Evolutionary conservation across 768 basidiomycete species (phyloP), one percentile per base, ranked within the genome.

Genomic region (Pholiota molesta): DNA sequence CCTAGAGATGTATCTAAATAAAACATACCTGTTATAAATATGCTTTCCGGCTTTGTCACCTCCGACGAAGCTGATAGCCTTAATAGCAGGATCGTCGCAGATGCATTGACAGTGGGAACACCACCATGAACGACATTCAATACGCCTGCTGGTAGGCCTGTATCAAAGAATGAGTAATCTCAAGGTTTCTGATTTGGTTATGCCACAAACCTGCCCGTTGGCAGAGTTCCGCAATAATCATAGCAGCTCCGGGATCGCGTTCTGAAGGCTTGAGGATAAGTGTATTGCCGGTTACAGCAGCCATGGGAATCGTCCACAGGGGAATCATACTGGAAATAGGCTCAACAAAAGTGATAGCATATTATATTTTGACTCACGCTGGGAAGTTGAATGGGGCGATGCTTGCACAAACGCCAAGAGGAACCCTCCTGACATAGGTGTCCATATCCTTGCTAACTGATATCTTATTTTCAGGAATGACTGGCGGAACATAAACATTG

Each of bases 141-240:
- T 31, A 98, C 95, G 64, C 96, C 95, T 26, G 86, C 75, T n/a
- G 92, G 92, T 33, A 94, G 77, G 29, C 91, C 90, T 88, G 31
- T n/a, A 52, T 29, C 19, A 2, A 29, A 6, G 28, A 39, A 51
- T 51, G 58, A 40, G 31, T 45, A 52, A 37, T 19, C 26, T 37
- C 42, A 55, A 23, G 23, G 26, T 52, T 37, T 35, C 8, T 17
- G 5, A 52, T 54, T 28, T 55, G 29, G 28, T 45, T 19, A 26
- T 45, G 40, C 10, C 63, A 74, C 66, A 26, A 52, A 86, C 86
- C 93, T 59, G 97, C 95, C 57, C 86, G 87, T 74, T 93, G 87
- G 71, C 93, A 95, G 3, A 98, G 83, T 76, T 99, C 97, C 33
- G 95, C 95, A 63, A 99, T 95, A 59, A 99, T 97, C 91, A 97